Evolutionary conservation across 73 alveolate species (phyloP), one percentile per base, ranked within the genome.

Genomic region (Paramecium pentaurelia): DNA sequence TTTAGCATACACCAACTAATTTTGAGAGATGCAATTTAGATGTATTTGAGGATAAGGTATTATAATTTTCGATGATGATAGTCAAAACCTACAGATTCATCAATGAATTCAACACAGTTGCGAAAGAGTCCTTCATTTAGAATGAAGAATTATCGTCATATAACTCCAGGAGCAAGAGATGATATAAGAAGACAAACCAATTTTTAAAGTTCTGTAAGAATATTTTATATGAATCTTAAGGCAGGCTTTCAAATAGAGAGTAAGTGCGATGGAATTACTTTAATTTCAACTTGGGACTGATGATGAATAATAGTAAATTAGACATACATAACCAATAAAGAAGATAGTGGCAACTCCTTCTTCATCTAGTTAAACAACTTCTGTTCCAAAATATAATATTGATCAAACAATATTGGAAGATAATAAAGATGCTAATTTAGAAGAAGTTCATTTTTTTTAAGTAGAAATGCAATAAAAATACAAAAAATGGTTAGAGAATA

Each of bases 121-220:
- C 49, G 73, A 27, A 80, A 80, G 36, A 80, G 91, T 14, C 91
- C 91, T 27, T 80, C 91, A 47, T 80, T 80, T 80, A 34, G 91
- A 8, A 32, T 80, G 58, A 80, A 80, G 91, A 80, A 80, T 47
- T 80, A 80, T 80, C 71, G 91, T 14, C 91, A 80, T 49, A 36
- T 80, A 9, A 80, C 91, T 22, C 91, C 91, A 45, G 91, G 91
- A 45, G 77, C 71, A 8, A 80, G 58, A 44, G 91, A 80, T 45
- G 91, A 80, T 38, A 32, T 37, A 11, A 28, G 75, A 16, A 80
- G 75, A n/a, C 20, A 40, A 47, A 47, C 42, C 0, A 80, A 44
- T 42, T 20, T 32, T 22, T 27, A 45, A 25, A 80, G 58, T 80
- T 45, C 75, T 73, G 87, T 73, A 73, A 36, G 37, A 73, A 30